These are phyloP conservation scores for Gossypium davidsonii DNA, from an alignment of 441 rosid species.

Conservation along the genomic window DNA sequence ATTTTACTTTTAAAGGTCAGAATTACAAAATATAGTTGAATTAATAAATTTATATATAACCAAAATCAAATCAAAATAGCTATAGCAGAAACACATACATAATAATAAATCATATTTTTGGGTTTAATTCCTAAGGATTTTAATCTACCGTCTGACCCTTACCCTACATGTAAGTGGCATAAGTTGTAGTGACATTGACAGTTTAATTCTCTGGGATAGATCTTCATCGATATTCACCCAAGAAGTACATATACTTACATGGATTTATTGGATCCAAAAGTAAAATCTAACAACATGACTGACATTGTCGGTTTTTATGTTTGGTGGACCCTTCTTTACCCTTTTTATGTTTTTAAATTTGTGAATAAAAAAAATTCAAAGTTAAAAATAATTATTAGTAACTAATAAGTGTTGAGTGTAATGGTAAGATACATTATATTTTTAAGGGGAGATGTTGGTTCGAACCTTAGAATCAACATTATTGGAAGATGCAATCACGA, in stretches of 20 bases:
- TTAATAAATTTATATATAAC: no score
- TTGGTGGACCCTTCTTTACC: neutral
- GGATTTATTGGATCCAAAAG: neutral
- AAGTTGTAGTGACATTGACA: neutral
- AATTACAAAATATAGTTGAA: no score
- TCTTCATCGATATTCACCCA: slow-evolving; percentile 14
- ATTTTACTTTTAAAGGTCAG: no score
- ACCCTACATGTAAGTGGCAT: neutral
- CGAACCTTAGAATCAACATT: no score
- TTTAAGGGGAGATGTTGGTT: no score
- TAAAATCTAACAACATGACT: neutral
- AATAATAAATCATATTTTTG: no score
- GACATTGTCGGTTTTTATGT: slow-evolving; percentile 9
- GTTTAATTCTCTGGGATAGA: neutral
- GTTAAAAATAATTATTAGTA: neutral
- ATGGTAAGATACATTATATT: no score
- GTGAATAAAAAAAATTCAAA: neutral
- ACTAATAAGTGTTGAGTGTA: no score
- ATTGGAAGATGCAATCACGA: no score
- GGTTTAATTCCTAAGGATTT: neutral
- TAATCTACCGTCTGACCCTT: neutral
- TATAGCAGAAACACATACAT: neutral
- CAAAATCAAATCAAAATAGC: neutral
- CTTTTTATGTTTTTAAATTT: neutral
- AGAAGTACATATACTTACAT: neutral